A percentile compares a stretch with the other conserved stretches of the same genome.
These are phyloP conservation scores for Urochloa ruziziensis DNA, from an alignment of 176 grass and related monocot genomes.

Conservation along the genomic window DNA sequence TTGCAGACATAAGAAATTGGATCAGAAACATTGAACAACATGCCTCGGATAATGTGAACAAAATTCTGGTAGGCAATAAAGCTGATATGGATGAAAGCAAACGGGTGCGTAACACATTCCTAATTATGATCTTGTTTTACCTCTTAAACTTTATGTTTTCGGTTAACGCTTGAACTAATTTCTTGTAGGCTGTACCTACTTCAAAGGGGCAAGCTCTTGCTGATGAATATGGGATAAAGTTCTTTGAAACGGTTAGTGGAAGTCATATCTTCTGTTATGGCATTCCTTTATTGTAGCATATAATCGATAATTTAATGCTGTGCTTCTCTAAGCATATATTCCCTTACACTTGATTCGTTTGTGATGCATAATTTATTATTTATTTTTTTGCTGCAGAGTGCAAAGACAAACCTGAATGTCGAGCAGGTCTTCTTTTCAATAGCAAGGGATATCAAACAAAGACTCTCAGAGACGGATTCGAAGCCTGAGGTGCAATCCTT, in stretches of 20 bases:
- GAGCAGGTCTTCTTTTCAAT: constrained; percentile 83
- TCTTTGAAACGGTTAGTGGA: constrained; percentile 75
- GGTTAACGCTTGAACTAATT: not conserved
- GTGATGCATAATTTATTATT: not conserved
- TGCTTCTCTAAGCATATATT: not conserved
- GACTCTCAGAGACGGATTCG: constrained; percentile 60
- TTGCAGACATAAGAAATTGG: constrained; percentile 76
- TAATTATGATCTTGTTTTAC: not conserved
- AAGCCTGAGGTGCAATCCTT: constrained; percentile 40
- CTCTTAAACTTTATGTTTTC: not conserved
- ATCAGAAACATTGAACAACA: constrained; percentile 72
- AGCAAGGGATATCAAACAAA: constrained; percentile 71
- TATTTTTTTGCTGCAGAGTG: constrained; percentile 44
- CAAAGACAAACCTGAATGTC: constrained; percentile 81
- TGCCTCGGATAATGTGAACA: constrained; percentile 60
- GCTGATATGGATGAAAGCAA: constrained; percentile 69
- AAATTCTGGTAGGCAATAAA: constrained; percentile 57
- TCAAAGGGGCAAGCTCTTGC: constrained; percentile 80
- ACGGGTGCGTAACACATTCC: not conserved
- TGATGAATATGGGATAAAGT: constrained; percentile 79
- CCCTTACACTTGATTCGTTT: not conserved
- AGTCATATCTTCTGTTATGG: not conserved
- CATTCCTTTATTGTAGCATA: not conserved
- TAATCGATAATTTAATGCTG: not conserved
- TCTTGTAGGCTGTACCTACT: constrained; percentile 57